A percentile compares a stretch with the other conserved stretches of the same genome.
Conservation (phyloP, 768 basidiomycete species). For the Serendipita sp. region DNA sequence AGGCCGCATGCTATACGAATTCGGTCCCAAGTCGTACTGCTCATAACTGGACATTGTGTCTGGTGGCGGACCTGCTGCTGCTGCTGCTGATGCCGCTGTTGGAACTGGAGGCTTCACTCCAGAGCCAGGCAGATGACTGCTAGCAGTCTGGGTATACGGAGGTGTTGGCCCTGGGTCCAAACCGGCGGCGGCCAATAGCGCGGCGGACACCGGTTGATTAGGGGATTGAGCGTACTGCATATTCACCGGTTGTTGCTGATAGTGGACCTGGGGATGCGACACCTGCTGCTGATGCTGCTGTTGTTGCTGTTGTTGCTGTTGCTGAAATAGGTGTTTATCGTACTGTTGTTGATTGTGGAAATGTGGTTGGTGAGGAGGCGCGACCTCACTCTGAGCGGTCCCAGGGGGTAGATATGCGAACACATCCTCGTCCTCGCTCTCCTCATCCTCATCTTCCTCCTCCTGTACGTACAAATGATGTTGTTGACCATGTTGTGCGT, state of each 20-base stretch:
- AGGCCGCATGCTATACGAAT: conserved; percentile 2
- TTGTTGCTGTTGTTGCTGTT: background rate
- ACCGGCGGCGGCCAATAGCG: background rate
- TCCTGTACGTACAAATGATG: background rate
- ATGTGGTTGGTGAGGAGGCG: background rate
- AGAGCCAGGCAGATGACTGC: background rate
- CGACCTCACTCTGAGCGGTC: conserved; percentile 1
- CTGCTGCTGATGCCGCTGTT: background rate
- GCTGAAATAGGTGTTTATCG: background rate
- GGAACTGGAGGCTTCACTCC: background rate
- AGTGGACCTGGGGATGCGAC: background rate
- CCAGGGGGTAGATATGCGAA: conserved; percentile 7
- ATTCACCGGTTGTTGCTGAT: background rate
- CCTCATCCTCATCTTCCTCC: conserved; percentile 3
- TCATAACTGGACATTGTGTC: background rate
- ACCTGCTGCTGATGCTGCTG: background rate
- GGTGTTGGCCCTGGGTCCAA: background rate
- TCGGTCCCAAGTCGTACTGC: background rate
- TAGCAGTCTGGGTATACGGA: background rate
- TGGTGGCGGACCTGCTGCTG: background rate
- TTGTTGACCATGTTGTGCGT: background rate
- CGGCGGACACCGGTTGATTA: background rate
- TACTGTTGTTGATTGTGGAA: background rate
- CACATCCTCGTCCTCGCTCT: conserved; percentile 2
- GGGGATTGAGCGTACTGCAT: background rate